Evolutionary conservation across 768 basidiomycete species (phyloP), one percentile per base, ranked within the genome.

Genomic region (Xanthoconium stramineum): DNA sequence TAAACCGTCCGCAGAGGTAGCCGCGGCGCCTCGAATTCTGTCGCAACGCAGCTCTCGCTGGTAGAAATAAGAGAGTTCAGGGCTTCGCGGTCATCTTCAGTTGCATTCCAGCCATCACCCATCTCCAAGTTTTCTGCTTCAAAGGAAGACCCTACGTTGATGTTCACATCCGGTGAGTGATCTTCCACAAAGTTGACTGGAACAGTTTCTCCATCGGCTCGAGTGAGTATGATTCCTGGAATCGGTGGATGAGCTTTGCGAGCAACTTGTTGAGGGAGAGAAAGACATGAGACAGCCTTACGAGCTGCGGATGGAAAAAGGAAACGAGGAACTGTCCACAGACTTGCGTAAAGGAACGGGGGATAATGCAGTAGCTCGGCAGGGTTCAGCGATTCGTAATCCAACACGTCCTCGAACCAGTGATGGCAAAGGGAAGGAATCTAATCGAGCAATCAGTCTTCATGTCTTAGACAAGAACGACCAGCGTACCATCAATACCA

Each of bases 401-500:
- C 30, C 45, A 43, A 30, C 14, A 52, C 39, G 13, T 65, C 50
- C 49, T 65, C 64, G 36, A 63, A 66, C 64, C 64, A 66, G 45
- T 65, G 61, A 19, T 55, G 37, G 15, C 49, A 36, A 13, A 65
- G 3, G 8, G 61, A 55, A 10, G 64, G 64, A 44, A 65, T 66
- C 64, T 65, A 10, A 37, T 52, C 42, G 14, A 29, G n/a, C 9
- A 10, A 24, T 66, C 37, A 63, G 47, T 28, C 7, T 36, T 14
- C 30, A 2, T 35, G 28, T 36, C 14, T 14, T 5, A 19, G 15
- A 30, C 3, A 19, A 46, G 20, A 17, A 6, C 3, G 4, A 37
- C 3, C 19, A 14, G 29, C 65, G 19, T 46, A 65, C 64, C 64
- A 66, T 66, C 56, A 66, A 51, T 30, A 65, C 13, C 53, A 66